A percentile compares a stretch with the other conserved stretches of the same genome.
These are phyloP conservation scores for Suhomyces panamericanus DNA, from an alignment of 1,139 yeast species.

Conservation along the genomic window DNA sequence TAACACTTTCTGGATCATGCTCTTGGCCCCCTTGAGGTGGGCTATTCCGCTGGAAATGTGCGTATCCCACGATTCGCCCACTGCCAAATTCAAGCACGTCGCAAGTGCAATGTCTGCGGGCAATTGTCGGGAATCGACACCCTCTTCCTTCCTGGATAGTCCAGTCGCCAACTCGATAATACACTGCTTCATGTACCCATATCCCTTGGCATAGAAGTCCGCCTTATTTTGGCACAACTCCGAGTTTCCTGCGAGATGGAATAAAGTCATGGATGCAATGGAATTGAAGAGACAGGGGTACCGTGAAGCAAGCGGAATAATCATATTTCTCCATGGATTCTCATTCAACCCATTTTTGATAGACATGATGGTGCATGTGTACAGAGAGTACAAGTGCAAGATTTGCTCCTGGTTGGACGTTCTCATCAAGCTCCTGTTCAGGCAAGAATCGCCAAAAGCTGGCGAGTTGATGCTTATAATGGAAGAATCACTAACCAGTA, in stretches of 20 bases:
- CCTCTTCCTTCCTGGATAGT: conserved; percentile 33
- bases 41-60: conserved; percentile 66
- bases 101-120: conserved; percentile 69
- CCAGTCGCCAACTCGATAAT: conserved; percentile 61
- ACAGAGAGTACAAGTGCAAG: conserved; percentile 36
- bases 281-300: conserved; percentile 61
- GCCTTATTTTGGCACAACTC: conserved; percentile 39
- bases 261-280: conserved; percentile 63
- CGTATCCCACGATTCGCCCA: conserved; percentile 69
- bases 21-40: conserved; percentile 65
- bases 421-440: conserved; percentile 15
- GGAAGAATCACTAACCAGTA: background rate
- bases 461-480: too few species aligned
- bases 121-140: conserved; percentile 26
- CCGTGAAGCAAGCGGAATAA: conserved; percentile 55
- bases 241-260: conserved; percentile 53
- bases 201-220: conserved; percentile 49
- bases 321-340: conserved; percentile 65
- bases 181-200: conserved; percentile 58
- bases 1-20: conserved; percentile 54
- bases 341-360: conserved; percentile 63
- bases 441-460: background rate
- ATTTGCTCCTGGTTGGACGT: conserved; percentile 40
- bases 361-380: conserved; percentile 63
- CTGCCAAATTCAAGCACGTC: conserved; percentile 61